Conservation (phyloP, 192 early-diverging fungal genomes). For the Coemansia sp. region DNA sequence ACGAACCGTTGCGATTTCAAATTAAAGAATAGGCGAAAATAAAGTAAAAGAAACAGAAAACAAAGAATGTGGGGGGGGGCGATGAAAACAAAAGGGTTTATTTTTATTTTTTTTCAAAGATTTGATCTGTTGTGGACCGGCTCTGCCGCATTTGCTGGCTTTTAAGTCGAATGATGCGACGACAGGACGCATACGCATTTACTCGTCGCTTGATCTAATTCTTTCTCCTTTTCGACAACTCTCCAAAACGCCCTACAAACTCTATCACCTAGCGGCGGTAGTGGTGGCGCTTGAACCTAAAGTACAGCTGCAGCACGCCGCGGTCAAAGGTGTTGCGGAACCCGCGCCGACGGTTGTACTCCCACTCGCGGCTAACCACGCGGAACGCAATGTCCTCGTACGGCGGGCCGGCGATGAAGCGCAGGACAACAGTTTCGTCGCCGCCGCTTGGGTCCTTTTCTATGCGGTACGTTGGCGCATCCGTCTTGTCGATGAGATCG, state of each 20-base stretch:
- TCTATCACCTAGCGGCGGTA: slow-evolving; percentile 68
- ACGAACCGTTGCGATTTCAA: not conserved
- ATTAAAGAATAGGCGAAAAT: not conserved
- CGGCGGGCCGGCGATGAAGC: slow-evolving; percentile 93
- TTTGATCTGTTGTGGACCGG: too few species aligned
- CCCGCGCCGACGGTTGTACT: slow-evolving; percentile 86
- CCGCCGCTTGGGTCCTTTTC: slow-evolving; percentile 62
- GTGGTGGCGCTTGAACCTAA: slow-evolving; percentile 81
- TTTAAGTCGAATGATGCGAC: too few species aligned
- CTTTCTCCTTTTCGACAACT: too few species aligned
- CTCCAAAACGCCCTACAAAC: not conserved
- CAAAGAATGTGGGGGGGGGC: too few species aligned
- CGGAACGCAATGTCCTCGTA: slow-evolving; percentile 98
- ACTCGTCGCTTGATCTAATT: too few species aligned
- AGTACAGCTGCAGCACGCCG: slow-evolving; percentile 80
- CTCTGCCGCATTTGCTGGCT: too few species aligned
- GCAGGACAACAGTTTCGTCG: slow-evolving; percentile 83
- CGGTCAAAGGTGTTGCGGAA: slow-evolving; percentile 80
- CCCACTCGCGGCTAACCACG: slow-evolving; percentile 97
- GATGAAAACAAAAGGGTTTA: too few species aligned
- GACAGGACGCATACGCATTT: too few species aligned
- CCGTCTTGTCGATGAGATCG: slow-evolving; percentile 91
- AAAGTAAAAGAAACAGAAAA: not conserved
- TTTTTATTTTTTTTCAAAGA: too few species aligned
- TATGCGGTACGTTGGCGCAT: slow-evolving; percentile 88